phyloP scores from a whole-genome alignment of 495 filamentous ascomycete species.

The Cladorrhinum samala region DNA sequence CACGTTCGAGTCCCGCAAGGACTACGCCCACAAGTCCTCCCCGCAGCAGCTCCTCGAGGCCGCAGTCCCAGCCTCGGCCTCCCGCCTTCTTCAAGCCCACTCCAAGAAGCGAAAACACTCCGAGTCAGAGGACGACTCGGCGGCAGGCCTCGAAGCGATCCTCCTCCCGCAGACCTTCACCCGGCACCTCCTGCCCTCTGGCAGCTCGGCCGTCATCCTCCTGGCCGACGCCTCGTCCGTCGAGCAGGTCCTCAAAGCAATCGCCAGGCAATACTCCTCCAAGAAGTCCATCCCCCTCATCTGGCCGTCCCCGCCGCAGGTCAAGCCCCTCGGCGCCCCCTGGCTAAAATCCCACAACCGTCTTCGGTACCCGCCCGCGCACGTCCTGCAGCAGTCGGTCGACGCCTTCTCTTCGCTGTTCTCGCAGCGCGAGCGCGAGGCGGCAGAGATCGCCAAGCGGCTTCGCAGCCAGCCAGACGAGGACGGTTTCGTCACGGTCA shows the following conservation, averaged over 20 bases:
- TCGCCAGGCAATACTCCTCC: slow-evolving; percentile 54
- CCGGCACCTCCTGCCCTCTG: slow-evolving; percentile 61
- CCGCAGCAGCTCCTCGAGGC: slow-evolving; percentile 10
- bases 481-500: slow-evolving; percentile 93
- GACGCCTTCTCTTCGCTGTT: slow-evolving; percentile 79
- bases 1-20: slow-evolving; percentile 55
- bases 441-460: slow-evolving; percentile 54
- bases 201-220: slow-evolving; percentile 69
- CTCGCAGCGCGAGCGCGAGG: slow-evolving; percentile 57
- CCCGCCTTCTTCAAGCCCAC: slow-evolving; percentile 36
- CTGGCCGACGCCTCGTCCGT: slow-evolving; percentile 77
- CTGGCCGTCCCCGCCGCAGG: slow-evolving; percentile 30
- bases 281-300: slow-evolving; percentile 54
- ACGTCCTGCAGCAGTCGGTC: slow-evolving; percentile 58
- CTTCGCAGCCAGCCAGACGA: slow-evolving; percentile 75
- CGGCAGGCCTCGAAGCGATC: slow-evolving; percentile 42
- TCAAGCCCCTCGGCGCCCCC: slow-evolving; percentile 52
- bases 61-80: slow-evolving; percentile 36
- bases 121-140: slow-evolving; percentile 47
- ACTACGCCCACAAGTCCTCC: slow-evolving; percentile 1
- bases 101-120: slow-evolving; percentile 47
- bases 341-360: slow-evolving; percentile 61
- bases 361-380: slow-evolving; percentile 61
- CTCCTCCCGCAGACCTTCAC: slow-evolving; percentile 68
- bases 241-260: slow-evolving; percentile 64